These are phyloP conservation scores for Sarocladium brachiariae DNA, from an alignment of 2,329 filamentous ascomycete species.

Conservation along the genomic window DNA sequence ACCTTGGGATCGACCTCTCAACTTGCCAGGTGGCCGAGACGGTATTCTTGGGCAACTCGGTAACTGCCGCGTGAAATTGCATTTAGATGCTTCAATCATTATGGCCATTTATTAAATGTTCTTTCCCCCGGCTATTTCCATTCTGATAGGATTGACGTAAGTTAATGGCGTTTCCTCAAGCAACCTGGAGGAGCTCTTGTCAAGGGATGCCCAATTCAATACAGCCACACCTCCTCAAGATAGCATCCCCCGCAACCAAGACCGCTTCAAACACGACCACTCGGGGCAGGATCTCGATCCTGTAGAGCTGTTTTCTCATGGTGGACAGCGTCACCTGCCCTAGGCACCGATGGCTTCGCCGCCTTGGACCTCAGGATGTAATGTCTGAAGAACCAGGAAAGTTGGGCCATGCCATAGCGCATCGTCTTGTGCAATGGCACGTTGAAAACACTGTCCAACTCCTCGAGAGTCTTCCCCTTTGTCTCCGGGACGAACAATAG, in stretches of 20 bases:
- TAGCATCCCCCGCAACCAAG: no score
- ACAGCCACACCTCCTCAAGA: no score
- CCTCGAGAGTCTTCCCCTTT: slow-evolving; percentile 52
- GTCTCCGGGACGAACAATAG: slow-evolving; percentile 58
- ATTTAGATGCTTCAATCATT: no score
- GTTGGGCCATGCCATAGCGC: slow-evolving; percentile 17
- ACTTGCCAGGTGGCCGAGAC: no score
- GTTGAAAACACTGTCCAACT: slow-evolving; percentile 38
- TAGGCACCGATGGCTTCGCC: slow-evolving; percentile 14
- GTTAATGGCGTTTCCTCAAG: not conserved
- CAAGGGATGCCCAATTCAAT: no score
- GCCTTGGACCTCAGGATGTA: slow-evolving; percentile 16
- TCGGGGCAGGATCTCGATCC: slow-evolving; percentile 13
- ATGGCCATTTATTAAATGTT: no score
- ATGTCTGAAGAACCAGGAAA: slow-evolving; percentile 18
- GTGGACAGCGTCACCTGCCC: slow-evolving; percentile 16
- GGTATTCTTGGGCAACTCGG: no score
- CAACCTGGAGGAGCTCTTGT: no score
- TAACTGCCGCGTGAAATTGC: no score
- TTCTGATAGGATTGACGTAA: no score
- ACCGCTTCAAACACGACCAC: slow-evolving; percentile 12
- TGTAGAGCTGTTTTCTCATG: slow-evolving; percentile 13
- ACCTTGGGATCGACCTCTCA: no score
- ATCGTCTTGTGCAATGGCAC: slow-evolving; percentile 21
- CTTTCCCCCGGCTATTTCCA: no score